Percentiles rank a stretch among this genome's conserved stretches.
Evolutionary conservation across 1,139 yeast species (phyloP).

Genomic region (Hyphopichia wangnamkhiaoensis): DNA sequence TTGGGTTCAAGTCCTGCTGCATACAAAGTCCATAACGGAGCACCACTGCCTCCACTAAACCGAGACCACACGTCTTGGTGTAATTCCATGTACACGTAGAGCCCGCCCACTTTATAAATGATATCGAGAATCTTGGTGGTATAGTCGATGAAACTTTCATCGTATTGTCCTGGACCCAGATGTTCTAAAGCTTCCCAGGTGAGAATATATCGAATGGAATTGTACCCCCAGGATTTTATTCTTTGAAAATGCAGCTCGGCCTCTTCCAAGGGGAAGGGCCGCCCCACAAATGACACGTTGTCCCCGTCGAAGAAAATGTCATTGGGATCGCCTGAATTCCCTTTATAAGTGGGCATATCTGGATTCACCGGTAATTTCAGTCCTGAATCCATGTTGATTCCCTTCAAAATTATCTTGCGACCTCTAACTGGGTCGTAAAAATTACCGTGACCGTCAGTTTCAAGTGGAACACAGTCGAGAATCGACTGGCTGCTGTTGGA

Average conservation of each 20-base stretch:
- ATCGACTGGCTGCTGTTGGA: conserved; percentile 14
- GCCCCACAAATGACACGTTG: conserved; percentile 72
- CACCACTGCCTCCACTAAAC: conserved; percentile 91
- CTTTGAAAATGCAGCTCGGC: conserved; percentile 69
- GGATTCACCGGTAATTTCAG: conserved; percentile 72
- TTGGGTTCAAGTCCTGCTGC: conserved; percentile 90
- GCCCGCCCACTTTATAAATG: conserved; percentile 64
- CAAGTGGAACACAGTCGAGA: conserved; percentile 34
- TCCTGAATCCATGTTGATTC: conserved; percentile 80
- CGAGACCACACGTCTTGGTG: conserved; percentile 97
- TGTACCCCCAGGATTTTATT: conserved; percentile 80
- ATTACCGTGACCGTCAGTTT: conserved; percentile 47
- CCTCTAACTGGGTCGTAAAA: conserved; percentile 59
- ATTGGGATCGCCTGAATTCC: conserved; percentile 42
- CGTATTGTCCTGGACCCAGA: conserved; percentile 81
- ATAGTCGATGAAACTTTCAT: conserved; percentile 72
- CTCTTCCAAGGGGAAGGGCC: conserved; percentile 76
- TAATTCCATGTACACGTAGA: conserved; percentile 81
- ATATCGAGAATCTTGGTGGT: conserved; percentile 62
- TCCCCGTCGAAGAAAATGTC: conserved; percentile 68
- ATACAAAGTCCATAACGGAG: conserved; percentile 93
- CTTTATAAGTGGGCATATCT: conserved; percentile 50
- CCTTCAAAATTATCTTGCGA: conserved; percentile 65
- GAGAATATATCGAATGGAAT: conserved; percentile 70
- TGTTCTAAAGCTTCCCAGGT: conserved; percentile 97